Evolutionary conservation across 1,284 basidiomycete genomes (phyloP).

Genomic region (Lignosus rhinocerotis): DNA sequence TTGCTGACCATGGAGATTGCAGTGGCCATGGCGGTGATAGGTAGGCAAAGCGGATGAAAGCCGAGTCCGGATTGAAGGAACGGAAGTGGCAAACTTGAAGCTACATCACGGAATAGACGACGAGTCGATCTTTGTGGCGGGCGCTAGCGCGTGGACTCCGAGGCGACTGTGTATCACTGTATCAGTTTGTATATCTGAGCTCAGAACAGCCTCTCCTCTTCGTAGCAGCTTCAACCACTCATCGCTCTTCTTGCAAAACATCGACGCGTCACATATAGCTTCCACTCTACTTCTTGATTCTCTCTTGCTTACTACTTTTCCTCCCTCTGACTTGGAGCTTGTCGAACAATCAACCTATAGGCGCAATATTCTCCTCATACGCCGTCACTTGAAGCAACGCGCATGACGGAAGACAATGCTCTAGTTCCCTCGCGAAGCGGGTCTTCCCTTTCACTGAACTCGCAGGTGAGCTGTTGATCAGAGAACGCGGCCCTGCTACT

Average conservation of each 20-base stretch:
- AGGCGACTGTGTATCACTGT: background rate
- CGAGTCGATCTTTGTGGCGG: too few species aligned
- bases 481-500: too few species aligned
- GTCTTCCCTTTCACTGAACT: constrained; percentile 7
- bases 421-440: constrained; percentile 12
- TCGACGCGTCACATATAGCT: background rate
- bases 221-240: too few species aligned
- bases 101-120: too few species aligned
- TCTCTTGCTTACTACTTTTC: background rate
- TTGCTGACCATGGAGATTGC: constrained; percentile 49
- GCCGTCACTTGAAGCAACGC: background rate
- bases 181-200: too few species aligned
- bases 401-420: background rate
- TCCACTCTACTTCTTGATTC: background rate
- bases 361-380: background rate
- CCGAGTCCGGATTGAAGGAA: too few species aligned
- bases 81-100: background rate
- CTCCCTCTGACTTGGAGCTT: background rate
- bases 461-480: constrained; percentile 10
- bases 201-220: too few species aligned
- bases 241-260: background rate
- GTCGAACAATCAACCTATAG: background rate
- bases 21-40: background rate
- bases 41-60: too few species aligned
- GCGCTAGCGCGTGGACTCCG: too few species aligned